Base-by-base conservation (phyloP, 2,329 filamentous ascomycete species). In the Aspergillus quadricinctus region DNA sequence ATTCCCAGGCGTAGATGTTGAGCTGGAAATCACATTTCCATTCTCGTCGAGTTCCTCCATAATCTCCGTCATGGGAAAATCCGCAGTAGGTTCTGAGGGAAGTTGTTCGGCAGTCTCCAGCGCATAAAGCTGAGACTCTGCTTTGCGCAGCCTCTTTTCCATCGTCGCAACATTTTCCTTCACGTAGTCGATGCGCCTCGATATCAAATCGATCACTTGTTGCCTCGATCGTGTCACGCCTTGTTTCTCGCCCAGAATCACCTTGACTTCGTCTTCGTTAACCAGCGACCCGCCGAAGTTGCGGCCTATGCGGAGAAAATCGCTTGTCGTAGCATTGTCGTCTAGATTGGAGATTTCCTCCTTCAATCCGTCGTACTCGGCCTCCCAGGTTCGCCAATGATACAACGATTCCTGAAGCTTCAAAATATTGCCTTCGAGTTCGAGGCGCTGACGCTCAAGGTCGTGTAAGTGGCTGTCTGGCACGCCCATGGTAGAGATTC, bases 1-100 rank as follows among this genome's bases (percentile, higher is more conserved):
- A 52, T 88, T 83, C 6, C 87, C 88, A 0, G 91, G 88, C n/a
- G 77, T 83, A 40, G 85, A 83, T 29, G 88, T 76, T 54, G 78
- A 83, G 64, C 82, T 85, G 0, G 84, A 89, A 50, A 96, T 74
- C 3, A 97, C 83, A 66, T 96, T 94, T 55, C 87, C 94, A 10
- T 96, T 84, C 8, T 97, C 92, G 68, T 97, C 94, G 25, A 97
- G 79, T 75, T 96, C 86, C 74, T 99, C 94, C 54, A 91, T 80
- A 62, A 99, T 97, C 66, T 97, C 94, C 31, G 89, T 92, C 57
- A 97, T 83, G 0, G 92, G 89, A 52, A 92, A 78, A 29, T 66
- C 64, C 1, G 86, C 87, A 11, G 86, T 85, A 58, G 89, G 88
- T 58, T 88, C 85, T 21, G 43, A 31, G 53, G 86, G 84, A 0